Evolutionary conservation across 805 yeast species (phyloP).

Genomic region (Saturnispora saitoi): DNA sequence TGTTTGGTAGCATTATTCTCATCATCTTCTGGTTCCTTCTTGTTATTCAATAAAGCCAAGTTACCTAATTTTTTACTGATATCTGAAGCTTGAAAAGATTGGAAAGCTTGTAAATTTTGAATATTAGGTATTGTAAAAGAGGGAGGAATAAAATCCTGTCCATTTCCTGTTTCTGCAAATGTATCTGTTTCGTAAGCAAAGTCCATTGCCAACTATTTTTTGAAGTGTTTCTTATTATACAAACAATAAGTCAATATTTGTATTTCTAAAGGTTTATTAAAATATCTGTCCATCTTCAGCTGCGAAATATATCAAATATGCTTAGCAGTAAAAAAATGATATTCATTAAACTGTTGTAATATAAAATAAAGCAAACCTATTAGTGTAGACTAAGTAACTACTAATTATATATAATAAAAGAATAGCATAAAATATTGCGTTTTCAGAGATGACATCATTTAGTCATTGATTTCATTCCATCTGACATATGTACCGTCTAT

Average conservation of each 20-base stretch:
- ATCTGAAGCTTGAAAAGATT: constrained; percentile 28
- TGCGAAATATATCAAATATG: neutral
- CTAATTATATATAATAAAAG: too few relatives aligned
- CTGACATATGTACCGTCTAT: constrained; percentile 65
- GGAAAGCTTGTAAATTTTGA: constrained; percentile 27
- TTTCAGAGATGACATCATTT: neutral
- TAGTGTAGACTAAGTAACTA: too few relatives aligned
- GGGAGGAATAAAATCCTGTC: neutral
- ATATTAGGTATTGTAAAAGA: constrained; percentile 6
- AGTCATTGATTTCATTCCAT: constrained; percentile 21
- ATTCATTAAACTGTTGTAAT: neutral
- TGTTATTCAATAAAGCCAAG: constrained; percentile 10
- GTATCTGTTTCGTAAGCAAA: constrained; percentile 23
- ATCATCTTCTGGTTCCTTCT: neutral
- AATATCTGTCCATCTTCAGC: neutral
- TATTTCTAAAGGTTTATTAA: neutral
- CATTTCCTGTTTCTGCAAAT: constrained; percentile 4
- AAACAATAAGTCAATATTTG: neutral
- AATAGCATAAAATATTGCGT: too few relatives aligned
- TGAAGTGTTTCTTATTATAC: neutral
- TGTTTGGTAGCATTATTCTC: neutral
- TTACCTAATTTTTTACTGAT: constrained; percentile 26
- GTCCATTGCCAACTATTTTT: constrained; percentile 17
- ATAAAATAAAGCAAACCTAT: too few relatives aligned
- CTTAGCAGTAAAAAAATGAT: neutral